Base-by-base conservation (phyloP, 192 early-diverging fungal genomes). In the Linderina pennispora region DNA sequence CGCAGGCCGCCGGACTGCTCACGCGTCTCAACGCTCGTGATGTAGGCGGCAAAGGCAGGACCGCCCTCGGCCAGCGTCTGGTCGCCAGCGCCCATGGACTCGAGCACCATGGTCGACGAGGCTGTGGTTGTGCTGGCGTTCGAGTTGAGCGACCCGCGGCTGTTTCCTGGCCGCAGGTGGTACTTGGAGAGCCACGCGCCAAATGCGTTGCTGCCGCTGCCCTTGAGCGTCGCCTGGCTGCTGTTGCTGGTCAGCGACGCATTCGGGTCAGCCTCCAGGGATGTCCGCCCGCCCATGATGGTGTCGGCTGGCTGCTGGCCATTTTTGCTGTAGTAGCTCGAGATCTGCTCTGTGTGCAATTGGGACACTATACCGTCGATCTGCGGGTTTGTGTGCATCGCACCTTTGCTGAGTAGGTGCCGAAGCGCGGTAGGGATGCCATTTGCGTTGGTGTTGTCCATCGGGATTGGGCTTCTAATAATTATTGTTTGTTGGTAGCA, bases 321-420 rank as follows among this genome's bases (percentile, higher is more conserved):
- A n/a, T n/a, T n/a, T n/a, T n/a, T 31, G 28, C 28, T 31, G 28
- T 11, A 8, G 11, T 31, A 8, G 28, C 28, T 11, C 28, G 11
- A 31, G 5, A 11, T 5, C 28, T 31, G 28, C 28, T 31, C 6
- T 11, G 5, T 5, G 28, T 31, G 28, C n/a, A n/a, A n/a, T n/a
- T 56, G 26, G 45, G 54, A 20, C 65, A 69, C 65, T 69, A 69
- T 69, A 69, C 65, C 59, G 32, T 51, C 67, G 67, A 70, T 70
- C 67, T 54, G 67, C 67, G 67, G 39, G 58, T 59, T 60, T 58
- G 62, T 54, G 46, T 69, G 52, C 22, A 45, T 49, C 17, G 49
- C 39, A 19, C 67, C 60, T 31, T 62, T 62, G 22, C 48, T 57
- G 17, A 70, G 55, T 36, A 70, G 60, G 36, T 63, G 60, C 28